Conservation (phyloP, 1,139 yeast genomes). For the Kazachstania sp. region DNA sequence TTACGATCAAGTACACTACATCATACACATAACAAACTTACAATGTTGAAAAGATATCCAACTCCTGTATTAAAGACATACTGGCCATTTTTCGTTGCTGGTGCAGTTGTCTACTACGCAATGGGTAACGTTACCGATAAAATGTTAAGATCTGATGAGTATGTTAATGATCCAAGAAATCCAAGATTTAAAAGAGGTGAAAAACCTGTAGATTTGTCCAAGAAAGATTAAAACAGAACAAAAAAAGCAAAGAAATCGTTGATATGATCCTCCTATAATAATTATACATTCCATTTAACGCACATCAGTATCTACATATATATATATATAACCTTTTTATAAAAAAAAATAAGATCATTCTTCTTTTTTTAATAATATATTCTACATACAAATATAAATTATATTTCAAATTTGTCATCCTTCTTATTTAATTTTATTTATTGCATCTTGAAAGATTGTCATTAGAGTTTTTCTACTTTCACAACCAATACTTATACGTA, state of each 20-base stretch:
- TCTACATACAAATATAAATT: not conserved
- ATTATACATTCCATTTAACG: no score
- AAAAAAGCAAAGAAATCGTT: not conserved
- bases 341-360: no score
- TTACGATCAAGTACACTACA: no score
- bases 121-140: conserved; percentile 51
- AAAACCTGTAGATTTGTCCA: conserved; percentile 34
- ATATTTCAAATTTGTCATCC: not conserved
- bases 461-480: conserved; percentile 51
- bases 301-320: no score
- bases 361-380: not conserved
- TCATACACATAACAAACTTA: not conserved
- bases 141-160: conserved; percentile 50
- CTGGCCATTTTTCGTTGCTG: conserved; percentile 64
- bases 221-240: not conserved
- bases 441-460: conserved; percentile 41
- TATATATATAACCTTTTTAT: no score
- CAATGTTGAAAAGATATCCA: conserved; percentile 37
- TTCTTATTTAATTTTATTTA: conserved; percentile 31
- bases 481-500: conserved; percentile 79
- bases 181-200: conserved; percentile 59
- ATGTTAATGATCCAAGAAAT: conserved; percentile 71
- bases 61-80: conserved; percentile 49
- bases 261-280: no score
- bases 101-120: conserved; percentile 48